phyloP scores from a whole-genome alignment of 2,329 filamentous ascomycete species.

The Microsporum audouinii region DNA sequence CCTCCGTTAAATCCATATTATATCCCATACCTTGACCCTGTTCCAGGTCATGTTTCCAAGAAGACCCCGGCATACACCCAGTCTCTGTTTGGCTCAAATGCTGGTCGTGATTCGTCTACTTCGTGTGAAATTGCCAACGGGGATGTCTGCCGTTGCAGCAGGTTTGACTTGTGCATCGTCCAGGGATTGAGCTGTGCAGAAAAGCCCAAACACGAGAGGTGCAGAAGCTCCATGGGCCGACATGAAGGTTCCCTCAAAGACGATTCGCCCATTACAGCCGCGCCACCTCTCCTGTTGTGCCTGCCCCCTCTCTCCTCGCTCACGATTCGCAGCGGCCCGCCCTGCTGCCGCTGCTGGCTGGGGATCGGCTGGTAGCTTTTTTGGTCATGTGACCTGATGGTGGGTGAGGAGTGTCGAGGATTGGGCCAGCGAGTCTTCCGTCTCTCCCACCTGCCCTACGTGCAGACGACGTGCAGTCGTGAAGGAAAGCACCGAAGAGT shows the following conservation, averaged over 20 bases:
- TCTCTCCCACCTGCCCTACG: constrained; percentile 6
- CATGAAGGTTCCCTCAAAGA: constrained; percentile 5
- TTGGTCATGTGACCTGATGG: constrained; percentile 22
- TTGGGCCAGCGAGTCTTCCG: constrained; percentile 16
- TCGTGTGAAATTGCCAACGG: background rate
- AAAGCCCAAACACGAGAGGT: background rate
- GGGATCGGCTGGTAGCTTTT: constrained; percentile 18
- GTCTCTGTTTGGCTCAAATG: background rate
- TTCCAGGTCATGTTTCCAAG: background rate
- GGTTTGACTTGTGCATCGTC: constrained; percentile 5
- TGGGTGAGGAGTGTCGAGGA: constrained; percentile 12
- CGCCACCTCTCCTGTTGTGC: constrained; percentile 10
- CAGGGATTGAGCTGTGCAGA: constrained; percentile 12
- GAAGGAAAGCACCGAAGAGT: constrained; percentile 3
- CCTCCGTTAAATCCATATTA: background rate
- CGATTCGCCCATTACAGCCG: constrained; percentile 16
- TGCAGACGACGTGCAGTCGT: background rate
- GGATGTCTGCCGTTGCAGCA: constrained; percentile 5
- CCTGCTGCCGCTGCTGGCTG: constrained; percentile 15
- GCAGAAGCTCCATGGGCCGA: constrained; percentile 7
- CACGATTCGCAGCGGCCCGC: constrained; percentile 14
- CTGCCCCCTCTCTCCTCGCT: constrained; percentile 11
- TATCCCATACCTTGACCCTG: background rate
- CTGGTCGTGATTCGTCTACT: background rate
- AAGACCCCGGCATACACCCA: background rate